Evolutionary conservation across 306 rosid species (phyloP), one percentile per base, ranked within the genome.

Genomic region (Oxytropis ochrocephala): DNA sequence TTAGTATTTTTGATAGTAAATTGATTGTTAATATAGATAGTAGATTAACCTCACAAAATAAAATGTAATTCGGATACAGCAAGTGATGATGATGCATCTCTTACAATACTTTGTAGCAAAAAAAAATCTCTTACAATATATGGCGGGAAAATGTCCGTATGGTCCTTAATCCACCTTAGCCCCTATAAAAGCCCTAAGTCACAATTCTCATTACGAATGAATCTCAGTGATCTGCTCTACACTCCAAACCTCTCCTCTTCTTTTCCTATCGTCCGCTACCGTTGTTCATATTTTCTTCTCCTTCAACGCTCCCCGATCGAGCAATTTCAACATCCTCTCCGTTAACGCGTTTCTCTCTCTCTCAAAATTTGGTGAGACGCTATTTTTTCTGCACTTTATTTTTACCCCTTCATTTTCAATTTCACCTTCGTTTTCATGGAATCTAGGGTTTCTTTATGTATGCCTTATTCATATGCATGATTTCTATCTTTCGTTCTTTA

Each of bases 141-240:
- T 79, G 82, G 82, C 82, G 82, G 79, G 82, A 79, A 79, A 79
- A 79, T 67, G 82, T 73, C 67, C 66, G 9, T 66, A 50, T 73
- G 71, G 79, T 79, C 79, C 82, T 60, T 52, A 42, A 30, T 32
- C 59, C 72, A 32, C 72, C 44, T 42, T 12, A 18, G 16, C 50
- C 57, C 62, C 29, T 66, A 79, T 66, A 72, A 58, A 58, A 66
- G 13, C 66, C 74, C 65, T 65, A 78, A 50, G 0, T 47, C 62
- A 7, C 29, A 24, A 24, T 2, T 24, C 29, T 24, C 69, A 59
- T n/a, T n/a, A n/a, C n/a, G 67, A 67, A 36, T 69, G 69, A 47
- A 30, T 38, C n/a, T 29, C 54, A 12, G 18, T 7, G 13, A 18
- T 70, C 51, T 64, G 35, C 69, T 56, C 32, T 11, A 4, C 16